A percentile compares a stretch with the other conserved stretches of the same genome.
Evolutionary conservation across 208 protist genomes (phyloP).

Genomic region (Leishmania gerbilli): DNA sequence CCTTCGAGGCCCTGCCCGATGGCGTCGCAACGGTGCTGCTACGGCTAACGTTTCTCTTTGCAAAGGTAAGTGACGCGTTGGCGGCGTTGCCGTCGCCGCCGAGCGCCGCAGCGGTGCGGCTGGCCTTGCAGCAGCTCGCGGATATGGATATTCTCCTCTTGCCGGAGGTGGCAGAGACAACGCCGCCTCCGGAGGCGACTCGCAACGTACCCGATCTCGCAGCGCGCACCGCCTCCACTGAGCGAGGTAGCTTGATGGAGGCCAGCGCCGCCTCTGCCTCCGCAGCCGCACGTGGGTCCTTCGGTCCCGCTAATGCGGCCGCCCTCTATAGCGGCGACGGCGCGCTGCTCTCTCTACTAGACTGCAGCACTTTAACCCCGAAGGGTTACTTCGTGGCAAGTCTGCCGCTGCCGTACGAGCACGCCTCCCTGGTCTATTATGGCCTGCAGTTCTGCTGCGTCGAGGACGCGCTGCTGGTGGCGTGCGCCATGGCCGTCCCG

Average conservation of each 20-base stretch:
- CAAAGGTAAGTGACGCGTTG: conserved; percentile 27
- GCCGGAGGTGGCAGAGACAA: background rate
- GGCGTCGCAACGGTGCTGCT: conserved; percentile 53
- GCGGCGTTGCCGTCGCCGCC: conserved; percentile 48
- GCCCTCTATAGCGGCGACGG: background rate
- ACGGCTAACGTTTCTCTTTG: conserved; percentile 61
- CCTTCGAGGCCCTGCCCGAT: conserved; percentile 35
- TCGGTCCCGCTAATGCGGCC: background rate
- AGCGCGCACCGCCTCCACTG: background rate
- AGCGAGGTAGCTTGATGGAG: background rate
- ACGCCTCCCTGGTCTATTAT: conserved; percentile 64
- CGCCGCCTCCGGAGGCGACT: background rate
- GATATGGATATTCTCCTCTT: conserved; percentile 54
- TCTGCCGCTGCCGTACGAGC: conserved; percentile 64
- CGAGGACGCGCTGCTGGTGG: conserved; percentile 75
- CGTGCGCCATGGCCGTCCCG: conserved; percentile 77
- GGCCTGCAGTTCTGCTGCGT: conserved; percentile 67
- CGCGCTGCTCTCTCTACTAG: conserved; percentile 19
- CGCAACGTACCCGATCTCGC: background rate
- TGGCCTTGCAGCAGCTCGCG: conserved; percentile 47
- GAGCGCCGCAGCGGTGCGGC: conserved; percentile 11
- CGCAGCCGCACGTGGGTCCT: background rate
- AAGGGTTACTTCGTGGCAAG: conserved; percentile 64
- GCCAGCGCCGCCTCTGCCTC: background rate
- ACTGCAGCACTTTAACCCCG: conserved; percentile 34